Conservation (phyloP, 495 filamentous ascomycete species). For the Copromyces sp. region DNA sequence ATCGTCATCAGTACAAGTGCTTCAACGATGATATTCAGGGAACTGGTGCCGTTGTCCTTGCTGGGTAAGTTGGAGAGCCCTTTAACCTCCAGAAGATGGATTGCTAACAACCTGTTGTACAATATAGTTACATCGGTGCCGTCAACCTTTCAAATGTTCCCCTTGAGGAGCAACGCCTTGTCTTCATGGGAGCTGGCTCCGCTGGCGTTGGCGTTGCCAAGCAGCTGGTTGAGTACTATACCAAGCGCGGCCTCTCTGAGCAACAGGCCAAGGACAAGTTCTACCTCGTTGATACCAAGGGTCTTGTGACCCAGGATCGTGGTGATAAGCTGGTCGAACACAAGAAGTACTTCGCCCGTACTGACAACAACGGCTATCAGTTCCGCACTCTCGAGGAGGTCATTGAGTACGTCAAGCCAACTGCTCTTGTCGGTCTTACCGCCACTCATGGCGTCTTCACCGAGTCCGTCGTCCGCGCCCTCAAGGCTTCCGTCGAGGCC, state of each 20-base stretch:
- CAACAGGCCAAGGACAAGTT: slow-evolving; percentile 83
- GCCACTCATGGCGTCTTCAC: slow-evolving; percentile 94
- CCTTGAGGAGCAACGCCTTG: slow-evolving; percentile 80
- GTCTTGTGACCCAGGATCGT: slow-evolving; percentile 86
- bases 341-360: slow-evolving; percentile 94
- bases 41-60: slow-evolving; percentile 90
- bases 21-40: slow-evolving; percentile 99
- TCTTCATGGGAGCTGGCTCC: slow-evolving; percentile 93
- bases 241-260: slow-evolving; percentile 86
- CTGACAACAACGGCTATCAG: slow-evolving; percentile 86
- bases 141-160: slow-evolving; percentile 81
- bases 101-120: slow-evolving; percentile 6
- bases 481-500: slow-evolving; percentile 52
- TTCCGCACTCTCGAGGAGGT: slow-evolving; percentile 84
- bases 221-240: slow-evolving; percentile 93
- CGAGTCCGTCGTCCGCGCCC: slow-evolving; percentile 70
- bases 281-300: slow-evolving; percentile 95
- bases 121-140: slow-evolving; percentile 68
- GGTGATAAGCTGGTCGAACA: slow-evolving; percentile 91
- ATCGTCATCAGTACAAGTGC: slow-evolving; percentile 77
- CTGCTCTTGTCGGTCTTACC: slow-evolving; percentile 87
- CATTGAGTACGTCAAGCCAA: slow-evolving; percentile 87
- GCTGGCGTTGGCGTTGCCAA: slow-evolving; percentile 95
- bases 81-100: neutral
- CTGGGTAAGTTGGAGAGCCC: slow-evolving; percentile 43